These are phyloP conservation scores for Hymenoscyphus infarciens DNA, from an alignment of 2,329 filamentous ascomycete genomes.

Conservation along the genomic window DNA sequence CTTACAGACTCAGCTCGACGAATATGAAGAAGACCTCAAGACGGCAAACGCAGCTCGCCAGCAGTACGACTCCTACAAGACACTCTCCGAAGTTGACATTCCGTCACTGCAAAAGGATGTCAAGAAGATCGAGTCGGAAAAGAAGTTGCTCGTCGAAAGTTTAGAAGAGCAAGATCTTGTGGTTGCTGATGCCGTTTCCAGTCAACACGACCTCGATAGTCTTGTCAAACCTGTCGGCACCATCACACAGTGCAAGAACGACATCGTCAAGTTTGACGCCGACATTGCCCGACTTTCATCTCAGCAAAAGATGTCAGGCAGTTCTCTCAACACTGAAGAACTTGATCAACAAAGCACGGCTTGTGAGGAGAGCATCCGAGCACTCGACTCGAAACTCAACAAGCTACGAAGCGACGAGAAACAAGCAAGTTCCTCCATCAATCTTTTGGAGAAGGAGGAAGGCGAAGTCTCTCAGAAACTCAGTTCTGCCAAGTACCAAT, in stretches of 20 bases:
- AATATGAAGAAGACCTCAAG: constrained; percentile 48
- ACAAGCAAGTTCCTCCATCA: constrained; percentile 64
- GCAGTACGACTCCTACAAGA: constrained; percentile 70
- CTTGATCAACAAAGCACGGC: constrained; percentile 73
- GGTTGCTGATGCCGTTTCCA: constrained; percentile 61
- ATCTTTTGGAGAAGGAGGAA: constrained; percentile 69
- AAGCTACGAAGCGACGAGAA: constrained; percentile 70
- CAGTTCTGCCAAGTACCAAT: constrained; percentile 63
- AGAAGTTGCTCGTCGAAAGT: constrained; percentile 54
- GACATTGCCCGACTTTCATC: constrained; percentile 73
- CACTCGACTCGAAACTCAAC: constrained; percentile 58
- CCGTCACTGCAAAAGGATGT: constrained; percentile 65
- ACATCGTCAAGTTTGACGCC: constrained; percentile 66
- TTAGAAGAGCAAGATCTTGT: constrained; percentile 65
- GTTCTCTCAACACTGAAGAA: constrained; percentile 71
- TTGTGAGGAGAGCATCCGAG: constrained; percentile 63
- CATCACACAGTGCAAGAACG: constrained; percentile 68
- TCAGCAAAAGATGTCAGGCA: constrained; percentile 66
- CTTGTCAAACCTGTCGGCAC: constrained; percentile 72
- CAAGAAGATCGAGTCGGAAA: constrained; percentile 57
- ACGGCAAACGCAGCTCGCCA: constrained; percentile 59
- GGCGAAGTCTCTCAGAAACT: constrained; percentile 73
- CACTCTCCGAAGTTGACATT: constrained; percentile 65
- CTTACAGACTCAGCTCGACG: constrained; percentile 58
- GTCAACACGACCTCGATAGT: constrained; percentile 69